Conservation (phyloP, 169 alveolate species). For the Plasmodium vivax region DNA sequence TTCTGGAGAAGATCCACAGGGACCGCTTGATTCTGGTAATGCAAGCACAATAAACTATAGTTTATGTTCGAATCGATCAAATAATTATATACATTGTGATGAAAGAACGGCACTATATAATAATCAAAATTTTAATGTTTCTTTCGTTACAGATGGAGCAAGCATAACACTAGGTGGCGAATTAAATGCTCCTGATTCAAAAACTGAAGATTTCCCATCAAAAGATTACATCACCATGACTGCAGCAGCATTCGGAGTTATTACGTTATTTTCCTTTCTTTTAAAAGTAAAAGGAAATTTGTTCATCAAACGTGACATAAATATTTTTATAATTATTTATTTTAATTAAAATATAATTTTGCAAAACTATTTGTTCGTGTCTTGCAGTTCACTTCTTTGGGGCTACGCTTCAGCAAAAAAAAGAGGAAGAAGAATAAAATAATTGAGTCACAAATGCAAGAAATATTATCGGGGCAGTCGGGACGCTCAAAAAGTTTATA, state of each 20-base stretch:
- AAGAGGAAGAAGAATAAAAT: neutral
- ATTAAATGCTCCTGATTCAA: neutral
- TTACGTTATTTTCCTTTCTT: neutral
- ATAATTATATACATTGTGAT: neutral
- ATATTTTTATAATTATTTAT: neutral
- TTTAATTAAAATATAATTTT: neutral
- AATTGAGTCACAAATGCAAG: neutral
- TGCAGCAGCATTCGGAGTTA: neutral
- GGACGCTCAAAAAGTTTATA: neutral
- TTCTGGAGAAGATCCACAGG: neutral
- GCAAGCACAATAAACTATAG: neutral
- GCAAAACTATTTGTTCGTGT: neutral
- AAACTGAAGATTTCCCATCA: neutral
- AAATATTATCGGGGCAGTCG: neutral
- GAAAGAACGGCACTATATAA: neutral
- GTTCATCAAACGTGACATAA: neutral
- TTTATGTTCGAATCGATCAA: neutral
- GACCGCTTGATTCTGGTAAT: neutral
- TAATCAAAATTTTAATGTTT: neutral
- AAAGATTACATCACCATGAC: neutral
- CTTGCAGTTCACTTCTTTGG: neutral
- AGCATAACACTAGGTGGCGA: neutral
- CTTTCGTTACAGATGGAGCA: neutral
- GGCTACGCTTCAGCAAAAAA: neutral
- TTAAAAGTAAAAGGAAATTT: neutral